Evolutionary conservation across 2,329 filamentous ascomycete genomes (phyloP).

Genomic region (Sporothrix pseudoabietina): DNA sequence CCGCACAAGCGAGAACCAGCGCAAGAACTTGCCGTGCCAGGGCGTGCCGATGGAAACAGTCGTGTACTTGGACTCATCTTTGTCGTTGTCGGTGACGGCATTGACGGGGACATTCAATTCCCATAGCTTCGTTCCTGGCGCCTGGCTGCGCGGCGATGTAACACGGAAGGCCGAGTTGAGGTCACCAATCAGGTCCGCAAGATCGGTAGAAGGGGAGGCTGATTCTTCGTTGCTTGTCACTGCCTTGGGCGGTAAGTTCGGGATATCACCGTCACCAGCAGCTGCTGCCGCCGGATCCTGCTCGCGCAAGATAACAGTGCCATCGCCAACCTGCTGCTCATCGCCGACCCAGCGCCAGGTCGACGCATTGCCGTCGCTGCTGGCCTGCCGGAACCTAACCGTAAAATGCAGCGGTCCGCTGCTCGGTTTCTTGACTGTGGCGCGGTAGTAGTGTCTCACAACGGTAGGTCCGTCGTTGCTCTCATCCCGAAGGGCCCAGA

Average conservation of each 20-base stretch:
- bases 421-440: slow-evolving; percentile 44
- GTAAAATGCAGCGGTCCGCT: slow-evolving; percentile 63
- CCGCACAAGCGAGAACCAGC: slow-evolving; percentile 82
- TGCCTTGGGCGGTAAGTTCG: neutral
- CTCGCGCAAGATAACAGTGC: slow-evolving; percentile 55
- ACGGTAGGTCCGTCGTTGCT: slow-evolving; percentile 38
- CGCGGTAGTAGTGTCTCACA: slow-evolving; percentile 57
- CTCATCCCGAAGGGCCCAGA: slow-evolving; percentile 48
- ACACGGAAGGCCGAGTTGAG: slow-evolving; percentile 60
- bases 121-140: slow-evolving; percentile 70
- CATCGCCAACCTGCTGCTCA: slow-evolving; percentile 64
- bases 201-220: slow-evolving; percentile 40
- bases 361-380: slow-evolving; percentile 68
- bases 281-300: slow-evolving; percentile 42
- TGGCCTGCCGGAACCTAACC: slow-evolving; percentile 63
- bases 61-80: slow-evolving; percentile 54
- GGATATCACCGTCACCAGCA: neutral
- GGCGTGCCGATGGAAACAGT: slow-evolving; percentile 64
- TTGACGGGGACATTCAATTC: slow-evolving; percentile 61
- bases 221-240: neutral
- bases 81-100: slow-evolving; percentile 56
- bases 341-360: slow-evolving; percentile 72
- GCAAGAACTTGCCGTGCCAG: slow-evolving; percentile 45
- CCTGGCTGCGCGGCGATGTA: slow-evolving; percentile 62
- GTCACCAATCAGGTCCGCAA: slow-evolving; percentile 59